These are phyloP conservation scores for Physcomitrium patens DNA, from an alignment of 225 moss, liverwort and hornwort genomes.

Conservation along the genomic window DNA sequence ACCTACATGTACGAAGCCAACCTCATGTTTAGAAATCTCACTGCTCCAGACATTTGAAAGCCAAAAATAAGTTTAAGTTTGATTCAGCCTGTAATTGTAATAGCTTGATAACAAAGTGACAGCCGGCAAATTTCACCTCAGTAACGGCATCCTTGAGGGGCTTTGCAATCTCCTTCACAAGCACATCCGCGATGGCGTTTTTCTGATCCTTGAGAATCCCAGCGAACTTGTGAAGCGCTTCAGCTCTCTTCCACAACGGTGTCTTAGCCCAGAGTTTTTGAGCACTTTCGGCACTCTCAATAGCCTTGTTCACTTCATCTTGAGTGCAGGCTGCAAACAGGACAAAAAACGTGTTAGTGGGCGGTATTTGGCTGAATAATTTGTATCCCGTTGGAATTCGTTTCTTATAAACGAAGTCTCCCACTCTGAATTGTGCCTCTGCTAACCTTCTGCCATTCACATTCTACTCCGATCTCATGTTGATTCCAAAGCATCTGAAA, in stretches of 20 bases:
- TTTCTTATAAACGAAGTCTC: background rate
- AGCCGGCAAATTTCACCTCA: constrained; percentile 49
- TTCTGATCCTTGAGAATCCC: constrained; percentile 91
- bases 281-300: constrained; percentile 73
- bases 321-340: constrained; percentile 75
- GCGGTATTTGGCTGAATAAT: background rate
- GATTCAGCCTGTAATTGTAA: background rate
- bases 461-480: too few relatives aligned
- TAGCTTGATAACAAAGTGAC: background rate
- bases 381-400: background rate
- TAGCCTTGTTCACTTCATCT: constrained; percentile 85
- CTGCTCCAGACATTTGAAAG: background rate
- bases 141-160: constrained; percentile 69
- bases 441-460: too few relatives aligned
- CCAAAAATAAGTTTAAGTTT: background rate
- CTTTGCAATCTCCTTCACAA: constrained; percentile 85
- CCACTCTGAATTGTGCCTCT: too few relatives aligned
- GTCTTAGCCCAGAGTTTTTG: constrained; percentile 87
- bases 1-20: constrained; percentile 46
- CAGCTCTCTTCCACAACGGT: constrained; percentile 88
- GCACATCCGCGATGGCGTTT: constrained; percentile 66
- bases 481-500: too few relatives aligned
- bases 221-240: constrained; percentile 79
- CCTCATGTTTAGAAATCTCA: too few relatives aligned
- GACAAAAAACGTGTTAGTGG: background rate